Percentiles rank a stretch among this genome's conserved stretches.
Evolutionary conservation across 495 filamentous ascomycete genomes (phyloP).

Genomic region (Schizothecium vesticola): DNA sequence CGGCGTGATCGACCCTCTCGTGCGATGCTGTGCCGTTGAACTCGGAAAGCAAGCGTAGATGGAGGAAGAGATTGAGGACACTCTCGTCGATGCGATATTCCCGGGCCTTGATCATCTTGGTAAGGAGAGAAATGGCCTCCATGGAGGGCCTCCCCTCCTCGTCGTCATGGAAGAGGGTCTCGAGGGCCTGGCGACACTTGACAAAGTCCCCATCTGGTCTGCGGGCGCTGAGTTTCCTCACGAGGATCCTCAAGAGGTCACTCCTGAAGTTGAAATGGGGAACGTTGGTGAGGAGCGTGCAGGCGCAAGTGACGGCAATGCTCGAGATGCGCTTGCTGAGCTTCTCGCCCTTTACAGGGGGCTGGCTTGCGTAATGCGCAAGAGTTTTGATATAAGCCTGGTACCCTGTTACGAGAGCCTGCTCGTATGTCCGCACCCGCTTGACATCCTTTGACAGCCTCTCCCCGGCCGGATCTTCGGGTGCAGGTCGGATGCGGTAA

Average conservation of each 20-base stretch:
- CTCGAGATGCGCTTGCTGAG: constrained; percentile 46
- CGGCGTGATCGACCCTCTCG: constrained; percentile 59
- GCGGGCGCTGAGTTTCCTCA: constrained; percentile 69
- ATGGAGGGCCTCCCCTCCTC: constrained; percentile 82
- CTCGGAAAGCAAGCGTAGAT: constrained; percentile 81
- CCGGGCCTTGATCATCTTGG: constrained; percentile 88
- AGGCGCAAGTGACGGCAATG: constrained; percentile 80
- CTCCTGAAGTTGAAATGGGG: constrained; percentile 95
- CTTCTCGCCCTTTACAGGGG: constrained; percentile 24
- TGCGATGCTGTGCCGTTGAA: constrained; percentile 76
- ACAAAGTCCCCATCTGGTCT: constrained; percentile 64
- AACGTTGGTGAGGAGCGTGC: constrained; percentile 67
- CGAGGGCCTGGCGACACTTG: constrained; percentile 74
- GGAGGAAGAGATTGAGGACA: constrained; percentile 85
- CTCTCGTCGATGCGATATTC: constrained; percentile 77
- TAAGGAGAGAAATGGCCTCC: constrained; percentile 76
- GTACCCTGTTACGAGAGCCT: constrained; percentile 74
- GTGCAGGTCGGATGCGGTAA: constrained; percentile 81
- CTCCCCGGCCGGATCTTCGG: constrained; percentile 61
- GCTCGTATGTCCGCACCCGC: constrained; percentile 74
- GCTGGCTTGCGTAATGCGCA: constrained; percentile 51
- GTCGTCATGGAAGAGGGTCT: constrained; percentile 77
- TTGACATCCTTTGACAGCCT: constrained; percentile 91
- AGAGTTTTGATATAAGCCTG: constrained; percentile 75
- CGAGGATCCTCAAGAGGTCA: constrained; percentile 79